Evolutionary conservation across 306 rosid genomes (phyloP).

Genomic region (Fagus crenata): DNA sequence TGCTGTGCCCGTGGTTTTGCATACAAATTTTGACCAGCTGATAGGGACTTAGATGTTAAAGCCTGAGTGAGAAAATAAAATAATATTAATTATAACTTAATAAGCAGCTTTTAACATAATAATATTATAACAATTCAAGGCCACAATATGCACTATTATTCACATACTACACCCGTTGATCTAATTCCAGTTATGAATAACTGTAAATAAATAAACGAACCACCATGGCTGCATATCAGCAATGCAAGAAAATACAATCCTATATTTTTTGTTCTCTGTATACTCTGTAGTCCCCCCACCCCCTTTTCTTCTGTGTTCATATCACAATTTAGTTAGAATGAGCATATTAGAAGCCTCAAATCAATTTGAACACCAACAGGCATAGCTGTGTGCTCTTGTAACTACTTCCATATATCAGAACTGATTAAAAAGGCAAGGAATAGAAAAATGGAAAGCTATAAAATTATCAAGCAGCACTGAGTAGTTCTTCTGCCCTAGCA

Average conservation of each 20-base stretch:
- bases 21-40: conserved; percentile 33
- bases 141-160: conserved; percentile 16
- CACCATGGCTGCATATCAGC: neutral
- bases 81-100: neutral
- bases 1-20: conserved; percentile 54
- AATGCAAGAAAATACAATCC: neutral
- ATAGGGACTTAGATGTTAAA: conserved; percentile 43
- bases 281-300: neutral
- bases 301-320: neutral
- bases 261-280: neutral
- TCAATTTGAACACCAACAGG: no score
- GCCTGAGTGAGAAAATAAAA: conserved; percentile 42
- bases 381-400: neutral
- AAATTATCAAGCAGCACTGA: neutral
- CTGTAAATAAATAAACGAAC: neutral
- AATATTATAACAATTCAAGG: conserved; percentile 7
- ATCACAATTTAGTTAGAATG: neutral
- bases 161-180: conserved; percentile 9
- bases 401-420: neutral
- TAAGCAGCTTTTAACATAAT: conserved; percentile 2
- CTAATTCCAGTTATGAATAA: conserved; percentile 25
- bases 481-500: neutral
- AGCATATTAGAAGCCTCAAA: neutral
- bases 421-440: neutral
- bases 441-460: neutral